A percentile compares a stretch with the other conserved stretches of the same genome.
These are phyloP conservation scores for Saccharomyces hybrid DNA, from an alignment of 1,139 yeast species.

Conservation along the genomic window DNA sequence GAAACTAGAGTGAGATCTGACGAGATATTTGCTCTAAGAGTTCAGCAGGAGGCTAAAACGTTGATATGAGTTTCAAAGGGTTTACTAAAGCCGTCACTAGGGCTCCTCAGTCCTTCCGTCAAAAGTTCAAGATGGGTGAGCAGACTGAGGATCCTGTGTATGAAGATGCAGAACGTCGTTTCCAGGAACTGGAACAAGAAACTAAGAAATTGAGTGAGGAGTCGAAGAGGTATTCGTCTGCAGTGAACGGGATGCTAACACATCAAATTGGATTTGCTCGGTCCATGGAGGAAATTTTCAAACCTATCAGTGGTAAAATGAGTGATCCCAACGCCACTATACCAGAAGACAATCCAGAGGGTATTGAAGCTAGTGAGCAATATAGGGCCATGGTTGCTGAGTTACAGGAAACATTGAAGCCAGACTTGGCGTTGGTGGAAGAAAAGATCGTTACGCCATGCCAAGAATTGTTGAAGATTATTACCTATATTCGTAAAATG, in stretches of 20 bases:
- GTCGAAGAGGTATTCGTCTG: conserved; percentile 77
- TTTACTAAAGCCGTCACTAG: conserved; percentile 77
- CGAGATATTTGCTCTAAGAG: background rate
- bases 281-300: conserved; percentile 91
- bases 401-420: conserved; percentile 75
- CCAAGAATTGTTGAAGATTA: conserved; percentile 76
- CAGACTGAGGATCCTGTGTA: conserved; percentile 81
- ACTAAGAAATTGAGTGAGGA: conserved; percentile 87
- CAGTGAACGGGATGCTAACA: conserved; percentile 87
- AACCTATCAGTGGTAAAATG: conserved; percentile 87
- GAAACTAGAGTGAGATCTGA: background rate
- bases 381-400: conserved; percentile 83
- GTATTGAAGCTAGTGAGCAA: conserved; percentile 88
- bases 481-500: conserved; percentile 81
- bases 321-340: conserved; percentile 79
- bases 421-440: conserved; percentile 89
- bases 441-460: conserved; percentile 86
- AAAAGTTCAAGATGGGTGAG: conserved; percentile 79
- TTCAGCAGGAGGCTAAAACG: background rate
- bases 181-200: conserved; percentile 82
- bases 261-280: conserved; percentile 90
- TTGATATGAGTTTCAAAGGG: conserved; percentile 83
- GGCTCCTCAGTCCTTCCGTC: conserved; percentile 75
- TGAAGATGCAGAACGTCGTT: conserved; percentile 90
- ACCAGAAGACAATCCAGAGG: conserved; percentile 93